Conservation (phyloP, 192 early-diverging fungal species). For the Entomortierella beljakovae region DNA sequence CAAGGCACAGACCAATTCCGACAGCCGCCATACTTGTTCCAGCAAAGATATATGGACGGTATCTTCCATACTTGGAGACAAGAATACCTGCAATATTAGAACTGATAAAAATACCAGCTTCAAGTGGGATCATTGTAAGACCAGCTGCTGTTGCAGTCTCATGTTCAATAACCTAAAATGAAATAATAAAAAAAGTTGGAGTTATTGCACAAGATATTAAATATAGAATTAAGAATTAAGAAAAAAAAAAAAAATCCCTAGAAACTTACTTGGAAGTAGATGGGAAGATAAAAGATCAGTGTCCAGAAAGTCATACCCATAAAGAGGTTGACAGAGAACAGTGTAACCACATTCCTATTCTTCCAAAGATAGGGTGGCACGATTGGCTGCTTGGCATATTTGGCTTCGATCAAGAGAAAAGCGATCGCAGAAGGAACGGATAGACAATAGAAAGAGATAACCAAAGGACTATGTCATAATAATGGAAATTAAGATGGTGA, state of each 20-base stretch:
- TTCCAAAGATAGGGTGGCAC: constrained; percentile 73
- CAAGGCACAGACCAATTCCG: constrained; percentile 73
- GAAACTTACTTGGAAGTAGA: constrained; percentile 79
- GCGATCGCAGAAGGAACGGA: constrained; percentile 57
- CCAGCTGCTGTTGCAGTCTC: constrained; percentile 80
- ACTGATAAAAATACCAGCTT: constrained; percentile 74
- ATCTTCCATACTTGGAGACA: constrained; percentile 72
- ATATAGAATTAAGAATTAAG: too few relatives aligned
- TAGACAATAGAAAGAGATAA: constrained; percentile 66
- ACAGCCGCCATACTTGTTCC: constrained; percentile 71
- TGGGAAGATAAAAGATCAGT: constrained; percentile 80
- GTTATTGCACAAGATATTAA: too few relatives aligned
- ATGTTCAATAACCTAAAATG: constrained; percentile 64
- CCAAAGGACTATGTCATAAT: constrained; percentile 54
- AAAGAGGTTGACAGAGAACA: constrained; percentile 71
- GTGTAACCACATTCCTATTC: constrained; percentile 71
- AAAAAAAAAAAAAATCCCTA: too few relatives aligned
- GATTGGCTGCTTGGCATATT: constrained; percentile 80
- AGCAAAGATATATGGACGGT: constrained; percentile 69
- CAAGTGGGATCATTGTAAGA: constrained; percentile 76
- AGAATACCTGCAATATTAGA: constrained; percentile 73
- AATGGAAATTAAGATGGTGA: constrained; percentile 52
- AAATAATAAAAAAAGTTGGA: not conserved
- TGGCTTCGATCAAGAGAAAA: constrained; percentile 71
- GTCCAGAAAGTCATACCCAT: constrained; percentile 70